A percentile compares a stretch with the other conserved stretches of the same genome.
These are phyloP conservation scores for Lichenothelia convexa DNA, from an alignment of 495 filamentous ascomycete species.

Conservation along the genomic window DNA sequence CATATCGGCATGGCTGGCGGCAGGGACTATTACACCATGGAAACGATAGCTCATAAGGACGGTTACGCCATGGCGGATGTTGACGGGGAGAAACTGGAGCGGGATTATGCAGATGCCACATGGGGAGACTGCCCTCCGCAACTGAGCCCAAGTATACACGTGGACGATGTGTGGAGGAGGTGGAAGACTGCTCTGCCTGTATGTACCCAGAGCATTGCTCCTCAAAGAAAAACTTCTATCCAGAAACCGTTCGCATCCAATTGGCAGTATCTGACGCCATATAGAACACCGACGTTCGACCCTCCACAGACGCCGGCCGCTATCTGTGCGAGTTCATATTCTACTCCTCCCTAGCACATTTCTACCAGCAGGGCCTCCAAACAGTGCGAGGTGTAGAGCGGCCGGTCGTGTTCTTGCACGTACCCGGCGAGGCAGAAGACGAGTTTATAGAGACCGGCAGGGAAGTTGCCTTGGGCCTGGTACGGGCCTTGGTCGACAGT, in stretches of 20 bases:
- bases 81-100: conserved; percentile 35
- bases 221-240: too few relatives aligned
- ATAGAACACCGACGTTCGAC: conserved; percentile 34
- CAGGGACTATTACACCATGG: conserved; percentile 47
- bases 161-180: conserved; percentile 33
- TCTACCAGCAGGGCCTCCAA: conserved; percentile 23
- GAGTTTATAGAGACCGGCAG: conserved; percentile 38
- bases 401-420: conserved; percentile 61
- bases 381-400: conserved; percentile 15
- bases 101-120: conserved; percentile 32
- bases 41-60: conserved; percentile 52
- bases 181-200: conserved; percentile 31
- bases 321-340: conserved; percentile 82
- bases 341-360: conserved; percentile 48
- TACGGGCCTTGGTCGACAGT: conserved; percentile 44
- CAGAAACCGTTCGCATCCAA: not conserved
- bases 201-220: conserved; percentile 1
- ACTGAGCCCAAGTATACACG: conserved; percentile 31
- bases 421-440: conserved; percentile 42
- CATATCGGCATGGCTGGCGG: conserved; percentile 73
- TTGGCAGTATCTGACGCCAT: too few relatives aligned
- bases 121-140: conserved; percentile 29
- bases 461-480: conserved; percentile 46
- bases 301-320: conserved; percentile 59
- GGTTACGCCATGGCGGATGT: conserved; percentile 57